These are phyloP conservation scores for Salix purpurea DNA, from an alignment of 345 rosid genomes.

Conservation along the genomic window DNA sequence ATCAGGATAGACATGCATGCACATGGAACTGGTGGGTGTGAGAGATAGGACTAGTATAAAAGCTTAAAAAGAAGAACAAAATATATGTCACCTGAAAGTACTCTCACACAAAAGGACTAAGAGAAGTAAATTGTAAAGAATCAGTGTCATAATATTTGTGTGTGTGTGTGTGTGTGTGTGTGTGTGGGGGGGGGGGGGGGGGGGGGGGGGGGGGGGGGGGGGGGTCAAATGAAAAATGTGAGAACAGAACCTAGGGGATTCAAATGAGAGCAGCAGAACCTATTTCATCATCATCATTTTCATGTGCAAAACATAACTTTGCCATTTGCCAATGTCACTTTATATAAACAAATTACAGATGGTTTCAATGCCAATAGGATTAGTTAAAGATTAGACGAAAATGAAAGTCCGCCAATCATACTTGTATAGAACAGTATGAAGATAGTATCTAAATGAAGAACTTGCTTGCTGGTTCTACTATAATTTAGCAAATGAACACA, in stretches of 20 bases:
- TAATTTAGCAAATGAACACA: too few relatives aligned
- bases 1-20: neutral
- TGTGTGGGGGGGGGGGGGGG: too few relatives aligned
- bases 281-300: neutral
- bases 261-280: too few relatives aligned
- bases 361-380: neutral
- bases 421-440: neutral
- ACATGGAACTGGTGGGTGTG: neutral
- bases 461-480: too few relatives aligned
- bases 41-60: neutral
- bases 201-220: neutral
- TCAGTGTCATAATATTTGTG: neutral
- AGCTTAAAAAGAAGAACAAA: neutral
- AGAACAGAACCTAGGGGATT: too few relatives aligned
- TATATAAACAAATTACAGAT: neutral
- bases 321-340: neutral
- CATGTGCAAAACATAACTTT: neutral
- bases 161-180: too few relatives aligned
- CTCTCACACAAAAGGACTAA: neutral
- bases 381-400: too few relatives aligned
- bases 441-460: too few relatives aligned
- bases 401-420: neutral
- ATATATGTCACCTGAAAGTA: neutral
- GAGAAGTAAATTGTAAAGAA: neutral
- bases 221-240: neutral